Percentiles rank a stretch among this genome's conserved stretches.
Evolutionary conservation across 176 grass and related monocot genomes (phyloP).

Genomic region (Elymus sibiricus): DNA sequence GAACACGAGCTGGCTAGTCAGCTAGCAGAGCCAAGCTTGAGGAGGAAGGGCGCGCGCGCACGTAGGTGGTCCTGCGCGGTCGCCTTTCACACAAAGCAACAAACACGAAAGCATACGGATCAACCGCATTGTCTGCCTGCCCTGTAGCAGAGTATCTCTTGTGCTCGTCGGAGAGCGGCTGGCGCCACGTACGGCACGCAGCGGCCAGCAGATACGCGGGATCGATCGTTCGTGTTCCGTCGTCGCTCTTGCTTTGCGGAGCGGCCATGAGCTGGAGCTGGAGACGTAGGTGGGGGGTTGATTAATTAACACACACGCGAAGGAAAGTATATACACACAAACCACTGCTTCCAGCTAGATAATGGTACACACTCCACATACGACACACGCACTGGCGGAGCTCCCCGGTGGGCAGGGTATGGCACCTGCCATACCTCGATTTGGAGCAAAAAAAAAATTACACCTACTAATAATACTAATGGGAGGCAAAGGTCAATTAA

Average conservation of each 20-base stretch:
- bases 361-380: too few relatives aligned
- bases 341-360: too few relatives aligned
- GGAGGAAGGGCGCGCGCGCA: neutral
- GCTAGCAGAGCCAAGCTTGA: neutral
- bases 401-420: too few relatives aligned
- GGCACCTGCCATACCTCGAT: too few relatives aligned
- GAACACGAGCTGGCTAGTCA: neutral
- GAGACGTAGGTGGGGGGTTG: neutral
- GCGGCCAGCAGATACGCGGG: neutral
- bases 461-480: too few relatives aligned
- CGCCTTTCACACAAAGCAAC: constrained; percentile 46
- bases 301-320: neutral
- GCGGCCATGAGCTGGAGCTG: neutral
- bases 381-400: too few relatives aligned
- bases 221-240: neutral
- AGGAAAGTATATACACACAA: too few relatives aligned
- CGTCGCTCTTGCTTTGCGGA: neutral
- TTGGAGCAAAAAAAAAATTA: too few relatives aligned
- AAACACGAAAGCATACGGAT: neutral
- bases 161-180: neutral
- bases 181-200: neutral
- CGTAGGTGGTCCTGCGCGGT: constrained; percentile 14
- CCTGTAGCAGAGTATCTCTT: neutral
- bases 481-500: too few relatives aligned
- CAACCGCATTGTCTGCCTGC: neutral